phyloP scores from a whole-genome alignment of 129 eudicot genomes.

The Centaurea solstitialis region DNA sequence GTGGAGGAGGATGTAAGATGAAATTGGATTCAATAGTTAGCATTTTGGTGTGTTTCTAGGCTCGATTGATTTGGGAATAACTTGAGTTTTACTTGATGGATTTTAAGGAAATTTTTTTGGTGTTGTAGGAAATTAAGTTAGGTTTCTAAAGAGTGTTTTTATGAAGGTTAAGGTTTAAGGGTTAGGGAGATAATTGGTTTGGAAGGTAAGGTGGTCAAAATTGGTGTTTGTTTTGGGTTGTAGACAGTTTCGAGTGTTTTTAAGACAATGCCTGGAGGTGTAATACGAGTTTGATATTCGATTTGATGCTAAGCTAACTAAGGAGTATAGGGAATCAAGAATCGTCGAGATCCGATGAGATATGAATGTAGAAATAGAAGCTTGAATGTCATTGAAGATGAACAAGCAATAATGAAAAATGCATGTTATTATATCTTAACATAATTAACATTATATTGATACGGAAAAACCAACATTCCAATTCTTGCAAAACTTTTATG shows the following conservation, averaged over 20 bases:
- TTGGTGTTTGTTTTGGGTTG: slow-evolving; percentile 19
- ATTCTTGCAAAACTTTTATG: too few species aligned
- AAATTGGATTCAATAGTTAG: neutral
- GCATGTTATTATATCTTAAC: neutral
- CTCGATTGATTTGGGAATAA: slow-evolving; percentile 36
- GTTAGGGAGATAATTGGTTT: slow-evolving; percentile 33
- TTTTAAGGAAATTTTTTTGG: slow-evolving; percentile 25
- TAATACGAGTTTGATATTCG: neutral
- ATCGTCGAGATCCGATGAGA: slow-evolving; percentile 20
- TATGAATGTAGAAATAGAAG: slow-evolving; percentile 19
- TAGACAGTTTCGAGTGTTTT: slow-evolving; percentile 26
- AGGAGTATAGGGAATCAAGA: slow-evolving; percentile 34
- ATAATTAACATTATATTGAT: neutral
- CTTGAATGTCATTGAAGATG: slow-evolving; percentile 35
- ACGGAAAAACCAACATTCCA: neutral
- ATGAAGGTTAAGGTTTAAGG: neutral
- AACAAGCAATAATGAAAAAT: slow-evolving; percentile 21
- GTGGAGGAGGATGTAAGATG: slow-evolving; percentile 5
- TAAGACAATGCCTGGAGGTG: neutral
- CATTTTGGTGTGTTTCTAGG: slow-evolving; percentile 52
- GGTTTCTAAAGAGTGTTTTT: slow-evolving; percentile 39
- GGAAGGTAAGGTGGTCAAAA: slow-evolving; percentile 44
- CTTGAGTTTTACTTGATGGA: slow-evolving; percentile 28
- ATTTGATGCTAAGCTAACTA: slow-evolving; percentile 11
- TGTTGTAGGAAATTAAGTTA: slow-evolving; percentile 44